Evolutionary conservation across 1,139 yeast species (phyloP).

Genomic region (Kodamaea derodonti): DNA sequence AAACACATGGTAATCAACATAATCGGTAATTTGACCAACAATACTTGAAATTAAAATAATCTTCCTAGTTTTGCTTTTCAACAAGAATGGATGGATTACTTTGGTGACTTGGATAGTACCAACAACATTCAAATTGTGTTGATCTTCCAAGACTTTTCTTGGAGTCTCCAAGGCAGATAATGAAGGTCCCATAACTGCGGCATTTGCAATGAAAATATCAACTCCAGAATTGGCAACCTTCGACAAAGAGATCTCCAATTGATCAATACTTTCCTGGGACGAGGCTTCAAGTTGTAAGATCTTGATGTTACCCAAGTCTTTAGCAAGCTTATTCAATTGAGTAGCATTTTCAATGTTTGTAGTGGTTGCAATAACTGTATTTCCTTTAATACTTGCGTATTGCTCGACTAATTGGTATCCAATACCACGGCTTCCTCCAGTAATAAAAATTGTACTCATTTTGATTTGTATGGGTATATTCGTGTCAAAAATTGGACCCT

Average conservation of each 20-base stretch:
- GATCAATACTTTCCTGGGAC: constrained; percentile 20
- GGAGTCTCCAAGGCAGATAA: constrained; percentile 1
- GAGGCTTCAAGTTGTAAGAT: constrained; percentile 7
- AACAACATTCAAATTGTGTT: constrained; percentile 3
- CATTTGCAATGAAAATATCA: constrained; percentile 6
- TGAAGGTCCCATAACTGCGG: constrained; percentile 3
- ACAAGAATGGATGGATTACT: constrained; percentile 3
- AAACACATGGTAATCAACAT: constrained; percentile 6
- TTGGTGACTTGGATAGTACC: constrained; percentile 5
- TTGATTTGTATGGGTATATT: no score
- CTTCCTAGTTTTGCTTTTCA: constrained; percentile 3
- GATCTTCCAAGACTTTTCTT: constrained; percentile 2
- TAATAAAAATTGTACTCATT: constrained; percentile 11
- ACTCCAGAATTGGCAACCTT: constrained; percentile 2
- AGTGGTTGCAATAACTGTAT: constrained; percentile 19
- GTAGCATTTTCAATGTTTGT: constrained; percentile 12
- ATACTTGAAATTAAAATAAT: constrained; percentile 6
- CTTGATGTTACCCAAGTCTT: constrained; percentile 3
- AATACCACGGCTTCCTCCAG: constrained; percentile 30
- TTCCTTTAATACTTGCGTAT: constrained; percentile 12
- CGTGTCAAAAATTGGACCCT: no score
- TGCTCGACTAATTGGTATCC: constrained; percentile 22
- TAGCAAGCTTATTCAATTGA: constrained; percentile 13
- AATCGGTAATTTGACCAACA: constrained; percentile 6
- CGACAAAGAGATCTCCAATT: constrained; percentile 2